Conservation (phyloP, 495 filamentous ascomycete species). For the Halenospora varia region DNA sequence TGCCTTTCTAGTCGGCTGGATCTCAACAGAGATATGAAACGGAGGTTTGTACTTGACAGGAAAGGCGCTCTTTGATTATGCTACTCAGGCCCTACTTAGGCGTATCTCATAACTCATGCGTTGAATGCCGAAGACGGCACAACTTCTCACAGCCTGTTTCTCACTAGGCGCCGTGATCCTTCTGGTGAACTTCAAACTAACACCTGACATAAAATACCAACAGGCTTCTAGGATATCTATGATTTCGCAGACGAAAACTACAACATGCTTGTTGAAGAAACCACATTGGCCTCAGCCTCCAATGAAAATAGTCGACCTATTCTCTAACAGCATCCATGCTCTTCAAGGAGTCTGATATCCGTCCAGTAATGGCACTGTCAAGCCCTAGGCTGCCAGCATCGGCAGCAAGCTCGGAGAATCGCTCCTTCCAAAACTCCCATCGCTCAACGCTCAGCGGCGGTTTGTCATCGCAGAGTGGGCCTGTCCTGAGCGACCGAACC, state of each 20-base stretch:
- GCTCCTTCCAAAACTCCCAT: slow-evolving; percentile 7
- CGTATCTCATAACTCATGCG: no score
- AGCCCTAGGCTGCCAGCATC: not conserved
- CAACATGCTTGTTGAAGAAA: not conserved
- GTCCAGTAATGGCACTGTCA: not conserved
- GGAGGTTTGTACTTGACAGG: no score
- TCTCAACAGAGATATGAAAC: no score
- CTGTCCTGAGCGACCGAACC: not conserved
- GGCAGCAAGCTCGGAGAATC: slow-evolving; percentile 2
- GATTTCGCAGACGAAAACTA: not conserved
- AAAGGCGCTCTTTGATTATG: no score
- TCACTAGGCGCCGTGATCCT: no score
- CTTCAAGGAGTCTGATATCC: slow-evolving; percentile 4
- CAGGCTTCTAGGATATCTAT: not conserved
- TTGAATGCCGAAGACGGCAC: no score
- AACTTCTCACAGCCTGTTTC: no score
- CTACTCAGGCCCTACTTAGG: no score
- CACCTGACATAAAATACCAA: not conserved
- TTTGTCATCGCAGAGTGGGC: not conserved
- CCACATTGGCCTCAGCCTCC: not conserved
- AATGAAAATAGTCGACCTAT: not conserved
- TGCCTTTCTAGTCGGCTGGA: no score
- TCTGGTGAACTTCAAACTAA: not conserved
- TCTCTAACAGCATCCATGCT: not conserved
- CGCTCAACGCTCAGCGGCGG: not conserved